Base-by-base conservation (phyloP, 768 basidiomycete genomes). In the Macrocybe gigantea region DNA sequence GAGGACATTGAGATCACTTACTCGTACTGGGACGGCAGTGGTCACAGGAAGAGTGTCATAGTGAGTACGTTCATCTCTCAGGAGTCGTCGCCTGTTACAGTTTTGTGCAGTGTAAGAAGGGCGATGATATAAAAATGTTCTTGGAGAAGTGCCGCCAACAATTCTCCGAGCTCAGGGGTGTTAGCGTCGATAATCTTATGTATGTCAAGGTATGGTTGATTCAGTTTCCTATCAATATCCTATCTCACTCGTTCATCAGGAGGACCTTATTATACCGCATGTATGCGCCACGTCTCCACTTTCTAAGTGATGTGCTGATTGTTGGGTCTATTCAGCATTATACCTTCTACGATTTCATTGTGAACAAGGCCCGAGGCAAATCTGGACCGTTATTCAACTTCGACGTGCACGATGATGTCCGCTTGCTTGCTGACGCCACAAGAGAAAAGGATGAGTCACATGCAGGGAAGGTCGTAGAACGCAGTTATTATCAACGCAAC, bases 361-460 rank as follows among this genome's bases (percentile, higher is more conserved):
- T 98, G 57, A 98, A 98, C 75, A 97, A 96, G 68, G 93, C 94
- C 6, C 83, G 96, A 15, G 96, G 96, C 29, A 99, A 99, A 66
- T 96, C 93, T 0, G 96, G 96, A 0, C 96, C 96, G 5, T 68
- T 99, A 47, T 99, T 99, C 72, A 96, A 88, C 65, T 99, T 99
- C 60, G 96, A 99, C 65, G 96, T 98, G 5, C 96, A 99, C 64
- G 96, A 99, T 61, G 96, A 99, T 62, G 90, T 99, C 4, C 88
- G 96, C 12, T 66, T 99, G 53, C 74, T 97, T 14, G 85, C 90
- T 15, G 96, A 99, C 60, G 96, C 95, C 2, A 92, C 93, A 1
- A 80, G 85, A 55, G 96, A 99, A 68, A 98, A 98, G 67, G 93
- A 99, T 56, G 96, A 99, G 65, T 93, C 90, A 12, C 96, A 99